These are phyloP conservation scores for Ceratocystis eucalypticola DNA, from an alignment of 2,329 filamentous ascomycete genomes.

Conservation along the genomic window DNA sequence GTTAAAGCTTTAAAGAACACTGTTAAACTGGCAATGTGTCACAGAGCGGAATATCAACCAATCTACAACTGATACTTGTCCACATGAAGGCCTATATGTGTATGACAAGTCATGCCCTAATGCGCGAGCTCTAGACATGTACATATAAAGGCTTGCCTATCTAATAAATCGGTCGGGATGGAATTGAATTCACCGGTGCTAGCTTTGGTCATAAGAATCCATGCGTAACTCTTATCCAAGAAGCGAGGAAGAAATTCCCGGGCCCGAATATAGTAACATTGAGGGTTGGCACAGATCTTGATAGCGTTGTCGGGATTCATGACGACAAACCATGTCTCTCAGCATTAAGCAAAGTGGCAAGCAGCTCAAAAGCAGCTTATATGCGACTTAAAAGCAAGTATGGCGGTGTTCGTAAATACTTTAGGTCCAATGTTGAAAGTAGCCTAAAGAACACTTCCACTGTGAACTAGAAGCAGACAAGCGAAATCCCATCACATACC, in stretches of 20 bases:
- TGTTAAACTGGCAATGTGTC: background rate
- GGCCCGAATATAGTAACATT: constrained; percentile 18
- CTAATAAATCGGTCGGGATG: constrained; percentile 21
- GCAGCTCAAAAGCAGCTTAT: background rate
- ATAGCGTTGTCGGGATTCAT: constrained; percentile 20
- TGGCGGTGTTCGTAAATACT: constrained; percentile 21
- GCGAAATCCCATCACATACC: constrained; percentile 22
- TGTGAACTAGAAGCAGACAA: constrained; percentile 23
- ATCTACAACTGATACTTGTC: background rate
- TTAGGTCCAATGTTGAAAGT: constrained; percentile 23
- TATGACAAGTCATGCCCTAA: background rate
- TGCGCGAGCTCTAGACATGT: background rate
- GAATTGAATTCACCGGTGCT: constrained; percentile 24
- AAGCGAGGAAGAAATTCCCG: constrained; percentile 23
- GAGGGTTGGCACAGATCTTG: constrained; percentile 24
- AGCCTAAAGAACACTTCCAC: constrained; percentile 23
- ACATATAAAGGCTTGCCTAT: background rate
- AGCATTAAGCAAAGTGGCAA: background rate
- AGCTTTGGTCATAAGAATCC: constrained; percentile 26
- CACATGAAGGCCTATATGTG: background rate
- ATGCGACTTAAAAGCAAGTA: constrained; percentile 19
- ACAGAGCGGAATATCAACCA: background rate
- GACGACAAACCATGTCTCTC: constrained; percentile 6
- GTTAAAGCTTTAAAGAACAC: background rate
- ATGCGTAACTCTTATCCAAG: constrained; percentile 24